phyloP scores from a whole-genome alignment of 176 grass and related monocot species.

The Poa annua region DNA sequence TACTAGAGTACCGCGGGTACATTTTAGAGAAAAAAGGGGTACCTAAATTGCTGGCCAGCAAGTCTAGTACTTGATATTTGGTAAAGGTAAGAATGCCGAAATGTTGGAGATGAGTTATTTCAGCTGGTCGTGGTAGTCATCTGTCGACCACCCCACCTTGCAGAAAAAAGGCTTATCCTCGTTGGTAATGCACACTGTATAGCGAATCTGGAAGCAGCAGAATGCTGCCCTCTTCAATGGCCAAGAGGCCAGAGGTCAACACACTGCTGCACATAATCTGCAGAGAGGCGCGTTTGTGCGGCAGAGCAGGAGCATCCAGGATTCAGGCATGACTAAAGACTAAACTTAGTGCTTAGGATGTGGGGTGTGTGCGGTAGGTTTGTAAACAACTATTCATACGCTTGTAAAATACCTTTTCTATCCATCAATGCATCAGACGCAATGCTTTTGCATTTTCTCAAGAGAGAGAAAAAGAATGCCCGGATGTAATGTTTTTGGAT shows the following conservation, averaged over 20 bases:
- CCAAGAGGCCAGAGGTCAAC: neutral
- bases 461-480: neutral
- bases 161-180: neutral
- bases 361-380: neutral
- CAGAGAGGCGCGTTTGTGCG: neutral
- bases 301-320: neutral
- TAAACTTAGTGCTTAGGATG: neutral
- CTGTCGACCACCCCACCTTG: neutral
- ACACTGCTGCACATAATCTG: neutral
- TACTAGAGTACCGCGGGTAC: neutral
- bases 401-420: neutral
- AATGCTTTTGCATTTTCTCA: neutral
- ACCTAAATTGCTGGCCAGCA: neutral
- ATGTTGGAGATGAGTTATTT: neutral
- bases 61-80: conserved; percentile 7
- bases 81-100: neutral
- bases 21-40: neutral
- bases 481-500: neutral
- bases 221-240: neutral
- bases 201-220: neutral
- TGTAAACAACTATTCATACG: neutral
- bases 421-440: neutral
- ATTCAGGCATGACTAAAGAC: neutral
- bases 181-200: neutral
- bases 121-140: neutral